A percentile compares a stretch with the other conserved stretches of the same genome.
Conservation (phyloP, 768 basidiomycete genomes). For the Clavaria fumosa region DNA sequence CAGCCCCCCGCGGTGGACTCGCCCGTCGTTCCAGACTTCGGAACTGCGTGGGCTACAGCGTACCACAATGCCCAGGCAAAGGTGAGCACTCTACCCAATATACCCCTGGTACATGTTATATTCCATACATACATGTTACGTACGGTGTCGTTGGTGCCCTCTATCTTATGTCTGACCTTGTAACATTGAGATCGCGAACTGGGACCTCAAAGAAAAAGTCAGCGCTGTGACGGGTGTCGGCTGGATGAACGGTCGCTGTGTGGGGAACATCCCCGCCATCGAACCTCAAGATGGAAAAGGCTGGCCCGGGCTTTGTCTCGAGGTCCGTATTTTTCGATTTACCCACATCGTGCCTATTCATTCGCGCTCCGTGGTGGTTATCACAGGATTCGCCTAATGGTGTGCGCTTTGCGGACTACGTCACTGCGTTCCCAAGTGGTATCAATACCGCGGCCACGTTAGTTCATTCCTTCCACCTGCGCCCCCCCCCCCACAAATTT, state of each 20-base stretch:
- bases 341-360: constrained; percentile 19
- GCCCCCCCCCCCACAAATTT: constrained; percentile 1
- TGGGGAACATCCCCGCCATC: constrained; percentile 26
- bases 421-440: constrained; percentile 71
- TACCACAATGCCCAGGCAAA: constrained; percentile 40
- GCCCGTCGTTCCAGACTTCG: constrained; percentile 30
- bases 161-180: constrained; percentile 6
- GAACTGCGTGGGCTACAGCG: constrained; percentile 42
- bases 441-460: constrained; percentile 73
- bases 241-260: constrained; percentile 51
- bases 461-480: constrained; percentile 12
- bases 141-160: not conserved
- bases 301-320: constrained; percentile 60
- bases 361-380: not conserved
- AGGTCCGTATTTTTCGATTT: constrained; percentile 31
- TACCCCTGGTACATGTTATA: not conserved
- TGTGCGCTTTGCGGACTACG: constrained; percentile 57
- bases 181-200: constrained; percentile 25
- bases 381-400: constrained; percentile 64
- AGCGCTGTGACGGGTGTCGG: constrained; percentile 51
- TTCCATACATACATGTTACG: constrained; percentile 1
- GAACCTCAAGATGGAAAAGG: too few relatives aligned
- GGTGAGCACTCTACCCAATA: constrained; percentile 20
- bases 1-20: constrained; percentile 38
- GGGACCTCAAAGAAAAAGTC: constrained; percentile 49